A percentile compares a stretch with the other conserved stretches of the same genome.
These are phyloP conservation scores for Pseudogymnoascus sp. DNA, from an alignment of 2,329 filamentous ascomycete species.

Conservation along the genomic window DNA sequence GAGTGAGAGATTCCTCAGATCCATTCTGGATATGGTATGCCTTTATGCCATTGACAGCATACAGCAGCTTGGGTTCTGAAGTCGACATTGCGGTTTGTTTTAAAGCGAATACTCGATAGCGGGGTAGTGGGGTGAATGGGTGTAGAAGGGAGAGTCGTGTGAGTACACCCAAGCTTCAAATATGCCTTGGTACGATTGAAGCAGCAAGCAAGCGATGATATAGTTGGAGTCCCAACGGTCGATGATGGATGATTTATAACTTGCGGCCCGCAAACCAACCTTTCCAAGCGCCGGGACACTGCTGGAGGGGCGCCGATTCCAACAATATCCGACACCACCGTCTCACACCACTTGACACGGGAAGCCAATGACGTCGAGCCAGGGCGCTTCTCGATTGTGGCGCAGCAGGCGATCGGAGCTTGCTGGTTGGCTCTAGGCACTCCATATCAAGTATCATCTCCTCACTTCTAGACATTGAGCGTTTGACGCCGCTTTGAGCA, in stretches of 20 bases:
- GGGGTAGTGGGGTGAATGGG: slow-evolving; percentile 2
- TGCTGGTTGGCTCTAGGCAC: background rate
- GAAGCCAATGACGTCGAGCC: slow-evolving; percentile 1
- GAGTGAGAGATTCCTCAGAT: slow-evolving; percentile 72
- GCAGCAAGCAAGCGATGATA: background rate
- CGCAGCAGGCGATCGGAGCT: slow-evolving; percentile 6
- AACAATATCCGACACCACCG: slow-evolving; percentile 1
- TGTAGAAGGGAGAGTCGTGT: background rate
- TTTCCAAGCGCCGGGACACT: background rate
- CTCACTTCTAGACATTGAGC: background rate
- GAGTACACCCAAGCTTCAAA: slow-evolving; percentile 7
- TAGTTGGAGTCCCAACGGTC: background rate
- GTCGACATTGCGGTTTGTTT: slow-evolving; percentile 1
- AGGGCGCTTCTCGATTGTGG: slow-evolving; percentile 3
- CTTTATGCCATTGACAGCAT: slow-evolving; percentile 73
- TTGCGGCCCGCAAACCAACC: background rate
- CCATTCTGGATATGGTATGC: slow-evolving; percentile 90
- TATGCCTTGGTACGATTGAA: background rate
- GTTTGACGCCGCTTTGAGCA: background rate
- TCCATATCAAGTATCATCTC: background rate
- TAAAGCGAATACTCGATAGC: slow-evolving; percentile 1
- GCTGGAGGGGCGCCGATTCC: background rate
- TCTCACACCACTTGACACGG: slow-evolving; percentile 6
- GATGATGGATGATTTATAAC: slow-evolving; percentile 3
- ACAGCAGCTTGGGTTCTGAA: slow-evolving; percentile 54